Conservation (phyloP, 2,329 filamentous ascomycete genomes). For the Hypoxylon sp. region DNA sequence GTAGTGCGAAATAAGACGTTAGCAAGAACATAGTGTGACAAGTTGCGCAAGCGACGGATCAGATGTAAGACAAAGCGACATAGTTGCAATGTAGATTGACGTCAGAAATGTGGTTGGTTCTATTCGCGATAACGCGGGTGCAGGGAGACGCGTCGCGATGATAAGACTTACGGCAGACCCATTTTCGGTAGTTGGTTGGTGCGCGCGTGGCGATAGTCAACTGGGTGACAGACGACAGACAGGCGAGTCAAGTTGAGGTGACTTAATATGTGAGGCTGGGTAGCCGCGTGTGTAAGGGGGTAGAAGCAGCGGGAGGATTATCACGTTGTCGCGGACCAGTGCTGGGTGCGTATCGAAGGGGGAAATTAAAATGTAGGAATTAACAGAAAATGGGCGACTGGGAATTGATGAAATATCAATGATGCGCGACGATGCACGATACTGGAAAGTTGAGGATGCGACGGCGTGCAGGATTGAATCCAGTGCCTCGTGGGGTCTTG, state of each 20-base stretch:
- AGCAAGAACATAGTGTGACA: constrained; percentile 20
- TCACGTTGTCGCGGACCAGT: constrained; percentile 11
- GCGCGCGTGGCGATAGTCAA: constrained; percentile 32
- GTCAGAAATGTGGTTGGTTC: constrained; percentile 22
- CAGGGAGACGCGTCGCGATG: constrained; percentile 42
- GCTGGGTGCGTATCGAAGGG: neutral
- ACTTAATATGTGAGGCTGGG: constrained; percentile 6
- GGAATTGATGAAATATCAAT: constrained; percentile 28
- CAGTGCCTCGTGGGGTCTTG: constrained; percentile 13
- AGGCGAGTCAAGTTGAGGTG: constrained; percentile 2
- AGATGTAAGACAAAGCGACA: neutral
- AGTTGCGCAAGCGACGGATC: neutral
- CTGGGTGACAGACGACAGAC: neutral
- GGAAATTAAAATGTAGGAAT: constrained; percentile 5
- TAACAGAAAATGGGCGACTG: constrained; percentile 4
- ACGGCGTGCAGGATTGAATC: constrained; percentile 24
- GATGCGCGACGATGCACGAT: constrained; percentile 35
- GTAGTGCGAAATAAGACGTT: constrained; percentile 23
- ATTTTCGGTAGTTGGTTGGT: constrained; percentile 53
- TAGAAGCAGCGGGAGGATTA: neutral
- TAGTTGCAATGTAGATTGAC: constrained; percentile 3
- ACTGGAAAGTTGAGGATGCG: neutral
- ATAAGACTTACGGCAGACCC: constrained; percentile 64
- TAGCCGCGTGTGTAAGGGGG: neutral
- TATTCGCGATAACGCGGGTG: constrained; percentile 36